Conservation (phyloP, 2,329 filamentous ascomycete species). For the Fusarium equiseti region DNA sequence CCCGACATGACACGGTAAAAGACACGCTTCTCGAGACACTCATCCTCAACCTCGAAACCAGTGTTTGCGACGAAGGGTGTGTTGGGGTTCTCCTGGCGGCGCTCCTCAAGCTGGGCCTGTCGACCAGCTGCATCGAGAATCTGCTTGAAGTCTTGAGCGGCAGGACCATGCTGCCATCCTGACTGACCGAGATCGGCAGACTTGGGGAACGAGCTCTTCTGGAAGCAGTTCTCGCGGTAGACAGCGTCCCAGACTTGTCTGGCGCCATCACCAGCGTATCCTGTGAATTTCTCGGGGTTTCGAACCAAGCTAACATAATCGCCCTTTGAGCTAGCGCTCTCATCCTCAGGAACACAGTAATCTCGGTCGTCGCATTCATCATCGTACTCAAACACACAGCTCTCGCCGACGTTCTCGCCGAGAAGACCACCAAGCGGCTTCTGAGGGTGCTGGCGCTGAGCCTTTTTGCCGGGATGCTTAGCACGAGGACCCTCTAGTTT, state of each 20-base stretch:
- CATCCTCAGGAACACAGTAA: constrained; percentile 96
- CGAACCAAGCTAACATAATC: constrained; percentile 95
- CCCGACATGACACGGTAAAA: constrained; percentile 96
- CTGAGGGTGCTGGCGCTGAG: constrained; percentile 77
- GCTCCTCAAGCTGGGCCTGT: constrained; percentile 71
- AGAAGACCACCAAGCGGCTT: constrained; percentile 84
- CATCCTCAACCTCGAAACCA: constrained; percentile 83
- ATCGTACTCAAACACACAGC: constrained; percentile 96
- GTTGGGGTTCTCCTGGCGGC: constrained; percentile 59
- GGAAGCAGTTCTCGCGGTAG: constrained; percentile 97
- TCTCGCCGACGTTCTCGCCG: constrained; percentile 90
- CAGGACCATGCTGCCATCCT: constrained; percentile 60
- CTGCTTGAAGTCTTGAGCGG: constrained; percentile 71
- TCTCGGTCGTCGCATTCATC: constrained; percentile 97
- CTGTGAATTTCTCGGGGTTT: constrained; percentile 96
- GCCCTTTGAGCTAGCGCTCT: constrained; percentile 85
- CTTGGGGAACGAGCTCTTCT: constrained; percentile 72
- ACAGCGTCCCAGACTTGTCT: constrained; percentile 96
- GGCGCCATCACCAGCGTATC: constrained; percentile 86
- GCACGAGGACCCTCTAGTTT: constrained; percentile 93
- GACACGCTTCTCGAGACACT: constrained; percentile 98
- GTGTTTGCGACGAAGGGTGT: constrained; percentile 72
- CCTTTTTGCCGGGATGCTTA: constrained; percentile 83
- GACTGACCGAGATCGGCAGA: constrained; percentile 66
- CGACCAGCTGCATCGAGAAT: constrained; percentile 70